Evolutionary conservation across 805 yeast genomes (phyloP), one percentile per base, ranked within the genome.

Genomic region (Hagleromyces aurorensis): DNA sequence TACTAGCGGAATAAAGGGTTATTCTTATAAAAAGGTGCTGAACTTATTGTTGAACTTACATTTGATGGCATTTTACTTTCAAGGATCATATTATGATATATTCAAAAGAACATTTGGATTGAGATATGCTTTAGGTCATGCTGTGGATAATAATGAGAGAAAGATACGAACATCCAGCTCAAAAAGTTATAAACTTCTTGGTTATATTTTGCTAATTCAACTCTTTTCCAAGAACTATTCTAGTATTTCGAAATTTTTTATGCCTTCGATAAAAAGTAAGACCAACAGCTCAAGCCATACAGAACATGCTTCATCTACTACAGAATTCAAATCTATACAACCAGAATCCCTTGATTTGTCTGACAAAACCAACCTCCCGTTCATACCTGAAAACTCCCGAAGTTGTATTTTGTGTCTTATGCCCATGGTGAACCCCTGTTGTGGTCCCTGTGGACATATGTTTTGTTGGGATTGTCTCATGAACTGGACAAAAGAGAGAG

Each of bases 391-490:
- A 34, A 55, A 60, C 15, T 75, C 93, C 1, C 65, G 96, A 30
- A 65, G 69, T 23, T 89, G 98, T 50, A 79, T 86, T 69, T 65
- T 91, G 13, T 89, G 98, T 52, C 65, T 89, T 14, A 76, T 81
- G 6, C 65, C 69, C 10, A 82, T 89, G 91, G 64, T 59, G 1
- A 72, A 82, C 38, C 97, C 98, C 4, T 64, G 94, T 1, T 72
- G 83, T 37, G 85, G 94, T 0, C 71, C 77, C 4, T 89, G 98
- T 57, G 98, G 97, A 0, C 98, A 89, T 53, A 34, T 84, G 10
- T 89, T 83, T 54, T 89, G 98, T 57, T 89, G 97, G 96, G 65
- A 64, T 5, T 89, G 97, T 52, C 75, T 86, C 4, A 66, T 75
- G 5, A 94, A 82, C 44, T 89, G 97, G 97, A 73, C 86, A 35